Evolutionary conservation across 768 basidiomycete genomes (phyloP), one percentile per base, ranked within the genome.

Genomic region (Hemileccinum impolitum): DNA sequence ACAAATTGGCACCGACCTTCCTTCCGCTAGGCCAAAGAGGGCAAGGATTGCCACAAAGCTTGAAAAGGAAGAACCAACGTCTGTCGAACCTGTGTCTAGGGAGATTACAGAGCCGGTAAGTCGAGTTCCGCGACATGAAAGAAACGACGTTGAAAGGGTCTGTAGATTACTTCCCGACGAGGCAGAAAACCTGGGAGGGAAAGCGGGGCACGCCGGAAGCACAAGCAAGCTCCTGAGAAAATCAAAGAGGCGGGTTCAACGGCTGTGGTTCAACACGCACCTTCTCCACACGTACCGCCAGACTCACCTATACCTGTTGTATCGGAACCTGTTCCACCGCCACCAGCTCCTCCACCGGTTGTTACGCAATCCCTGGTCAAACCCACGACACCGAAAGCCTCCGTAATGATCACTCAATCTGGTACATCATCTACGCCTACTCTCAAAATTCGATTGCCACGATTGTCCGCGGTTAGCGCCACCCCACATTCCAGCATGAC

Each of bases 351-450:
- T 6, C 40, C 44, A 19, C 54, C 40, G 9, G 44, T 50, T 39
- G 34, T 53, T 41, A 30, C 34, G 23, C 65, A 55, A 46, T 12
- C 56, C 3, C 17, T 21, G 7, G 34, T 54, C 26, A 57, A 70
- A 18, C 67, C 67, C 21, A 48, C 45, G 39, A 68, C 66, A 30
- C 66, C 66, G 30, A 70, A 67, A 43, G 61, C 66, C n/a, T 66
- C 66, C 12, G 58, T 67, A 26, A 70, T 62, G 1, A 66, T 70
- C 50, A 67, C 68, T 12, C 68, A 67, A 31, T 66, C 66, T 2
- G 48, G 50, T 31, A 52, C 62, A 37, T 68, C 66, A 8, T 56
- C 66, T 23, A 67, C 68, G 10, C 68, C 66, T 36, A 68, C 66
- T 17, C 61, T 68, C 23, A 68, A 68, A 56, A 68, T 68, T 25